Conservation (phyloP, 345 rosid species). For the Dipteronia dyeriana region DNA sequence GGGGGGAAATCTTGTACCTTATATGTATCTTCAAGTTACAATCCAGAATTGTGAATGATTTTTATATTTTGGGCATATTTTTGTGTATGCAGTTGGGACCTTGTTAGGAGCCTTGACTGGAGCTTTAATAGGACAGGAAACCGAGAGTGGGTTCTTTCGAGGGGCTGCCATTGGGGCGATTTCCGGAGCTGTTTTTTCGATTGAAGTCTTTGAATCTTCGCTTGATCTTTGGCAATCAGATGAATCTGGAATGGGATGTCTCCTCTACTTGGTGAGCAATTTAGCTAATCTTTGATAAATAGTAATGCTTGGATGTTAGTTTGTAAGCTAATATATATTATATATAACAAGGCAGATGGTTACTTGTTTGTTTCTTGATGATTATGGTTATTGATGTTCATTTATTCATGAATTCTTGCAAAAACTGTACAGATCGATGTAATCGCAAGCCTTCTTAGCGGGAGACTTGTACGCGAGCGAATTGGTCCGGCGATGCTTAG, state of each 20-base stretch:
- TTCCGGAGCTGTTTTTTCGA: slow-evolving; percentile 98
- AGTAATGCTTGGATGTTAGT: background rate
- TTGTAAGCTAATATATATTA: background rate
- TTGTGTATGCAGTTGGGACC: slow-evolving; percentile 71
- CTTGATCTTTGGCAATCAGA: slow-evolving; percentile 94
- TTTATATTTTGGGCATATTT: slow-evolving; percentile 2
- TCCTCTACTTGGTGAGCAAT: slow-evolving; percentile 86
- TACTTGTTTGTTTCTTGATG: background rate
- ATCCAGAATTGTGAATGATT: slow-evolving; percentile 7
- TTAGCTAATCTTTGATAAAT: background rate
- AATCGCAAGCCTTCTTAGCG: slow-evolving; percentile 93
- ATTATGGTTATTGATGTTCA: background rate
- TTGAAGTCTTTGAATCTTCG: slow-evolving; percentile 98
- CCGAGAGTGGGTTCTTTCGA: slow-evolving; percentile 95
- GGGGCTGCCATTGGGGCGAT: slow-evolving; percentile 99
- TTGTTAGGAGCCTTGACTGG: slow-evolving; percentile 98
- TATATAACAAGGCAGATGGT: background rate
- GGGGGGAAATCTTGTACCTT: slow-evolving; percentile 1
- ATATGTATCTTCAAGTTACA: background rate
- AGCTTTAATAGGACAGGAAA: slow-evolving; percentile 98
- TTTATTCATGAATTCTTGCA: slow-evolving; percentile 18
- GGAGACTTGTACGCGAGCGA: slow-evolving; percentile 95
- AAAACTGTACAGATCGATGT: slow-evolving; percentile 80
- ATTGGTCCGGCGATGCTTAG: slow-evolving; percentile 99
- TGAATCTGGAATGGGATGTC: slow-evolving; percentile 85